A percentile compares a stretch with the other conserved stretches of the same genome.
These are phyloP conservation scores for Penicillium bovifimosum DNA, from an alignment of 495 filamentous ascomycete genomes.

Conservation along the genomic window DNA sequence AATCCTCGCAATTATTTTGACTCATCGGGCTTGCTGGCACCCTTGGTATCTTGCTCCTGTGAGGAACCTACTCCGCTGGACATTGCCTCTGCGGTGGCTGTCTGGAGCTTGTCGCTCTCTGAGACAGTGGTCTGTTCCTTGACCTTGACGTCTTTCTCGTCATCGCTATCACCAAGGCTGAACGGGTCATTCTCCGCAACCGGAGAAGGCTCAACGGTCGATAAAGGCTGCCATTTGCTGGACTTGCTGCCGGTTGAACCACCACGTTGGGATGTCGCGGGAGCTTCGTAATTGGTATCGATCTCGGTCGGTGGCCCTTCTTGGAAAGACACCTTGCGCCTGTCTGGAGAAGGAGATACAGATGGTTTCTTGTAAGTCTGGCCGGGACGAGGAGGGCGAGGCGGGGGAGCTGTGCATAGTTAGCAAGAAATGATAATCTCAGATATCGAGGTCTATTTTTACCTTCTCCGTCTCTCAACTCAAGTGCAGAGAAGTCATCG, in stretches of 20 bases:
- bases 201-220: conserved; percentile 79
- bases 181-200: conserved; percentile 92
- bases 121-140: conserved; percentile 57
- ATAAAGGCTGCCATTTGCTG: conserved; percentile 96
- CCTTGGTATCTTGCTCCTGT: conserved; percentile 21
- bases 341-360: conserved; percentile 54
- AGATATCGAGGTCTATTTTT: conserved; percentile 17
- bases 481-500: conserved; percentile 87
- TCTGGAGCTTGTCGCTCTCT: conserved; percentile 64
- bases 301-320: conserved; percentile 68
- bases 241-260: conserved; percentile 50
- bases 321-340: conserved; percentile 74
- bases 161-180: conserved; percentile 91
- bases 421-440: conserved; percentile 4
- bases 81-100: conserved; percentile 59
- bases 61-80: conserved; percentile 26
- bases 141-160: conserved; percentile 75
- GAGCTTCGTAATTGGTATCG: conserved; percentile 66
- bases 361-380: conserved; percentile 69
- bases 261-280: conserved; percentile 45
- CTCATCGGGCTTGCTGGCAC: conserved; percentile 24
- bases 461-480: conserved; percentile 75
- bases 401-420: conserved; percentile 41
- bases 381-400: conserved; percentile 62
- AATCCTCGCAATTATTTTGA: conserved; percentile 22